Conservation (phyloP, 495 filamentous ascomycete genomes). For the Penicillium mononematosum region DNA sequence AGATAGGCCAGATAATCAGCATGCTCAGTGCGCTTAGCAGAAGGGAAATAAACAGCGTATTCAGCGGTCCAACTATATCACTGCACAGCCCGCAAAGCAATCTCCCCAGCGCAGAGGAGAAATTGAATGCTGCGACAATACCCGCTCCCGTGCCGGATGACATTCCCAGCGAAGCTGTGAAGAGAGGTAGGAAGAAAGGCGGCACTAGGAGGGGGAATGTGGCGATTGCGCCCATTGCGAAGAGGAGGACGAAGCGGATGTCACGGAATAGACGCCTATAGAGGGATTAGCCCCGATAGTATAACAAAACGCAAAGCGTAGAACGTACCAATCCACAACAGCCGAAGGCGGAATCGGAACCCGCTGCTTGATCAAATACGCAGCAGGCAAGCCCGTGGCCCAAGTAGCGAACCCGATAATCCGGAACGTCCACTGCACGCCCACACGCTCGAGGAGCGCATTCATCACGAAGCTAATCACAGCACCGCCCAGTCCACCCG, state of each 20-base stretch:
- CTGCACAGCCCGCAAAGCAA: conserved; percentile 49
- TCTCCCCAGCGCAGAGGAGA: conserved; percentile 52
- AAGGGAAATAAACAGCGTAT: conserved; percentile 48
- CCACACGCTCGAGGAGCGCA: conserved; percentile 43
- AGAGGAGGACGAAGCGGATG: conserved; percentile 45
- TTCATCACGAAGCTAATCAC: conserved; percentile 51
- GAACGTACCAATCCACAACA: too few relatives aligned
- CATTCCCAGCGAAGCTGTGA: conserved; percentile 46
- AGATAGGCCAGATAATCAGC: conserved; percentile 57
- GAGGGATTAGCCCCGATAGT: too few relatives aligned
- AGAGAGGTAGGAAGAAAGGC: conserved; percentile 57
- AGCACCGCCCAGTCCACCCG: conserved; percentile 53
- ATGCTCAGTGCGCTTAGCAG: conserved; percentile 53
- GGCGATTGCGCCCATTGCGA: conserved; percentile 54
- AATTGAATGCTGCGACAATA: conserved; percentile 56
- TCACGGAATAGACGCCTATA: conserved; percentile 47
- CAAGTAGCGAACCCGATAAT: conserved; percentile 49
- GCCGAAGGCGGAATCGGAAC: conserved; percentile 27
- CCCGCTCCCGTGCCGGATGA: conserved; percentile 50
- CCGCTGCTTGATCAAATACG: conserved; percentile 56
- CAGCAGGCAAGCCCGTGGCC: conserved; percentile 54
- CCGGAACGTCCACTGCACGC: conserved; percentile 55
- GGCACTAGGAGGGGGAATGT: conserved; percentile 62
- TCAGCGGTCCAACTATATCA: conserved; percentile 52
- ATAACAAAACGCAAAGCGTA: too few relatives aligned